Conservation (phyloP, 2,329 filamentous ascomycete species). For the Grosmannia penicillata region DNA sequence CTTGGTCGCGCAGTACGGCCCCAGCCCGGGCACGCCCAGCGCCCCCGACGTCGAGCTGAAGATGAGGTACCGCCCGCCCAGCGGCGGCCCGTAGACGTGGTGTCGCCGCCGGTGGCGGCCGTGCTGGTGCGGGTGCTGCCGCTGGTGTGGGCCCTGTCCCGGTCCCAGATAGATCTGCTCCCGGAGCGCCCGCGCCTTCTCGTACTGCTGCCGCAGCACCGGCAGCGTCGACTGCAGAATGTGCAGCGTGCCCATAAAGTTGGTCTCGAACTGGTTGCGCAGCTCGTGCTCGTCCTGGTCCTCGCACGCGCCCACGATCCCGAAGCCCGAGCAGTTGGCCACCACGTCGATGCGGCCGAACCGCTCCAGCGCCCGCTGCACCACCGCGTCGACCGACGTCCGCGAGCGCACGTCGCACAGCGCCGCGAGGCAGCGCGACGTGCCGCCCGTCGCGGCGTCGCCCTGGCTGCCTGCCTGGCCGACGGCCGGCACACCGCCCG, state of each 20-base stretch:
- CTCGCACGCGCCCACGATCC: slow-evolving; percentile 88
- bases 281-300: slow-evolving; percentile 94
- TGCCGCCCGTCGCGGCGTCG: slow-evolving; percentile 24
- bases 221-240: slow-evolving; percentile 82
- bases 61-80: slow-evolving; percentile 76
- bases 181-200: background rate
- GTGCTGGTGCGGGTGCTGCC: background rate
- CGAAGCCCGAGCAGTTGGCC: slow-evolving; percentile 88
- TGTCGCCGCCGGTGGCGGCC: background rate
- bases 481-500: background rate
- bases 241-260: slow-evolving; percentile 89
- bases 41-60: slow-evolving; percentile 89
- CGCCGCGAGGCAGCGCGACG: slow-evolving; percentile 64
- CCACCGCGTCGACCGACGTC: slow-evolving; percentile 58
- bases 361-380: slow-evolving; percentile 53
- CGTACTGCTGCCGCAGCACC: slow-evolving; percentile 59
- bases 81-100: too few species aligned
- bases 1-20: slow-evolving; percentile 92
- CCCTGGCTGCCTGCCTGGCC: slow-evolving; percentile 19
- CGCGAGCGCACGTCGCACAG: slow-evolving; percentile 81
- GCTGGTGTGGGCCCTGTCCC: background rate
- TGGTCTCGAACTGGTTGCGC: slow-evolving; percentile 92
- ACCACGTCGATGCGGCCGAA: slow-evolving; percentile 81
- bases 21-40: slow-evolving; percentile 82
- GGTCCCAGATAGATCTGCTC: background rate